A percentile compares a stretch with the other conserved stretches of the same genome.
Evolutionary conservation across 2,329 filamentous ascomycete genomes (phyloP).

Genomic region (Peltaster fructicola): DNA sequence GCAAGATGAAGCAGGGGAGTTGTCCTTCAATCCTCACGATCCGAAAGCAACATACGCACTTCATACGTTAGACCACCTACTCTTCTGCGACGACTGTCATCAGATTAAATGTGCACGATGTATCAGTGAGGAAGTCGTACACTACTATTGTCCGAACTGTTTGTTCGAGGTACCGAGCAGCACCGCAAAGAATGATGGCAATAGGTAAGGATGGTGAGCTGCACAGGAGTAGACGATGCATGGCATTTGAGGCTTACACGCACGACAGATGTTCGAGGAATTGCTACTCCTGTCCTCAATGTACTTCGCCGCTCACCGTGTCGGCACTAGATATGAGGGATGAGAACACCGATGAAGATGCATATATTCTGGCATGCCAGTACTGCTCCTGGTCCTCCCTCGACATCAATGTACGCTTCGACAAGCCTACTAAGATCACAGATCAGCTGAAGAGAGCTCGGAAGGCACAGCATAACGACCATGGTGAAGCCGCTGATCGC

Average conservation of each 20-base stretch:
- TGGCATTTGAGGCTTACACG: neutral
- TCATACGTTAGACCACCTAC: conserved; percentile 78
- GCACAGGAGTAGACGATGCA: neutral
- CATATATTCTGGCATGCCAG: conserved; percentile 63
- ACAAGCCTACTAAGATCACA: conserved; percentile 68
- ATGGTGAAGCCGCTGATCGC: conserved; percentile 38
- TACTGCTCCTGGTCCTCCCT: conserved; percentile 88
- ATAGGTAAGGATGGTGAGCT: conserved; percentile 43
- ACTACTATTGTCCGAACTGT: conserved; percentile 89
- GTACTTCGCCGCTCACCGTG: conserved; percentile 61
- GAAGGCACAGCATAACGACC: conserved; percentile 22
- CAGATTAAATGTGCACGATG: conserved; percentile 89
- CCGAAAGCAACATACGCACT: conserved; percentile 79
- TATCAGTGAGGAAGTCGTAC: conserved; percentile 81
- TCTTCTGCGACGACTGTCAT: conserved; percentile 96
- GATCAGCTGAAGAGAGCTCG: conserved; percentile 36
- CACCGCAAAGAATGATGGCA: conserved; percentile 80
- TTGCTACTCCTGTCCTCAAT: conserved; percentile 89
- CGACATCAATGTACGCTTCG: conserved; percentile 80
- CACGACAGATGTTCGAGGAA: conserved; percentile 60
- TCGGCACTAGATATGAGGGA: conserved; percentile 42
- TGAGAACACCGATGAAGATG: conserved; percentile 7
- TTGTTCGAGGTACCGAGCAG: conserved; percentile 91
- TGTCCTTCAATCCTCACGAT: conserved; percentile 70
- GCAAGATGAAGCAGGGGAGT: conserved; percentile 49